Evolutionary conservation across 495 filamentous ascomycete genomes (phyloP).

Genomic region (Melanomma pulvis-pyrius): DNA sequence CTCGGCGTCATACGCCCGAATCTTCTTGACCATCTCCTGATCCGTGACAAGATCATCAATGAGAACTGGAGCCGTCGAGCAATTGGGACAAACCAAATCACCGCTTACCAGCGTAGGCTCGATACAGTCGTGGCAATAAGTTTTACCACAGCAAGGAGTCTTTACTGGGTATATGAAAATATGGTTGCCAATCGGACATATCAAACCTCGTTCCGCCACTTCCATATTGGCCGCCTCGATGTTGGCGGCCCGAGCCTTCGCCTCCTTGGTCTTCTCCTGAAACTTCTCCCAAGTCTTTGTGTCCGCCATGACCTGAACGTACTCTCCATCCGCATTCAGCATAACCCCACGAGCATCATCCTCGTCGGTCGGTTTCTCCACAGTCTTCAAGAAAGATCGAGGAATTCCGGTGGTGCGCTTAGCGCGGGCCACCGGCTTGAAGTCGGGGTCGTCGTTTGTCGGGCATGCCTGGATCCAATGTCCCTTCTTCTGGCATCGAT

Average conservation of each 20-base stretch:
- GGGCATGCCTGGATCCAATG: conserved; percentile 98
- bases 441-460: conserved; percentile 95
- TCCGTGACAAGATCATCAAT: conserved; percentile 88
- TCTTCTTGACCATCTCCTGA: conserved; percentile 73
- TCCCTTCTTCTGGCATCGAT: conserved; percentile 96
- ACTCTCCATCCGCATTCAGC: conserved; percentile 97
- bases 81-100: conserved; percentile 93
- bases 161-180: conserved; percentile 97
- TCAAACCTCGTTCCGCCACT: conserved; percentile 80
- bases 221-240: conserved; percentile 75
- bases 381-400: conserved; percentile 84
- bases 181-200: conserved; percentile 93
- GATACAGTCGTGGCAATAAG: conserved; percentile 99
- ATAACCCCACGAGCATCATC: conserved; percentile 81
- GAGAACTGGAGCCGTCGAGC: conserved; percentile 83
- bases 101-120: conserved; percentile 95
- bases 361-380: conserved; percentile 81
- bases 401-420: conserved; percentile 97
- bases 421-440: conserved; percentile 84
- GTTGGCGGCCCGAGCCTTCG: conserved; percentile 73
- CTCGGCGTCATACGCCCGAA: conserved; percentile 76
- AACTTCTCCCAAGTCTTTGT: conserved; percentile 94
- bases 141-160: conserved; percentile 95
- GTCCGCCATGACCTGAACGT: conserved; percentile 91
- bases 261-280: conserved; percentile 86